Evolutionary conservation across 768 basidiomycete species (phyloP).

Genomic region (Leccinum longicurvipes): DNA sequence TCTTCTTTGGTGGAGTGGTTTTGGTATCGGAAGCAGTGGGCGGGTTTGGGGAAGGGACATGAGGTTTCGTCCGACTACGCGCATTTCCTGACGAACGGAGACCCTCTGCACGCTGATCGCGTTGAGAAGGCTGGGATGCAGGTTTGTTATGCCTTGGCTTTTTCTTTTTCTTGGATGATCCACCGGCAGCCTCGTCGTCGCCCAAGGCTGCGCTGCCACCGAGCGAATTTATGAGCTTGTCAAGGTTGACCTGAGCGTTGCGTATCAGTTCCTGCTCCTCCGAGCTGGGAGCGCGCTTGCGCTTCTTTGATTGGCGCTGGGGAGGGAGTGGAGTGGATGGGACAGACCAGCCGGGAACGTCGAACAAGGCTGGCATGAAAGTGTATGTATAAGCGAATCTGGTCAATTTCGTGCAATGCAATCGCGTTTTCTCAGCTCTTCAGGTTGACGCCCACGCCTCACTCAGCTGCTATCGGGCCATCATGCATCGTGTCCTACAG

Average conservation of each 20-base stretch:
- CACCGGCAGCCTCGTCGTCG: slow-evolving; percentile 22
- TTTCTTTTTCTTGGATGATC: slow-evolving; percentile 21
- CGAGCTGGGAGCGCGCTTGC: slow-evolving; percentile 48
- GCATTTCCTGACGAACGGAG: slow-evolving; percentile 1
- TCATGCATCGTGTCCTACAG: slow-evolving; percentile 15
- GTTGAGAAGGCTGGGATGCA: slow-evolving; percentile 2
- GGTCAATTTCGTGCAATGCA: background rate
- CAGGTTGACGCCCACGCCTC: slow-evolving; percentile 15
- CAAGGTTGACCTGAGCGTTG: slow-evolving; percentile 50
- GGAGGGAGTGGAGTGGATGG: slow-evolving; percentile 39
- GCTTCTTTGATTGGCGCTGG: slow-evolving; percentile 36
- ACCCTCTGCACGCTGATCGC: slow-evolving; percentile 4
- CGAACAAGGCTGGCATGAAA: slow-evolving; percentile 43
- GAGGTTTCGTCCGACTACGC: slow-evolving; percentile 4
- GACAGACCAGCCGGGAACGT: slow-evolving; percentile 70
- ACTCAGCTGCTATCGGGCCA: background rate
- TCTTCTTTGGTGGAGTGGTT: slow-evolving; percentile 7
- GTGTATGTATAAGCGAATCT: background rate
- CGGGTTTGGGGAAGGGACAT: slow-evolving; percentile 11
- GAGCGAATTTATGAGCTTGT: slow-evolving; percentile 57
- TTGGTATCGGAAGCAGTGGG: slow-evolving; percentile 1
- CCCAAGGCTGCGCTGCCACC: slow-evolving; percentile 34
- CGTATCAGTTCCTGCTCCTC: slow-evolving; percentile 37
- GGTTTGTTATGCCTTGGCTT: background rate
- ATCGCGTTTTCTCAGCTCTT: slow-evolving; percentile 15